phyloP scores from a whole-genome alignment of 306 rosid species.

The Rosa persica region DNA sequence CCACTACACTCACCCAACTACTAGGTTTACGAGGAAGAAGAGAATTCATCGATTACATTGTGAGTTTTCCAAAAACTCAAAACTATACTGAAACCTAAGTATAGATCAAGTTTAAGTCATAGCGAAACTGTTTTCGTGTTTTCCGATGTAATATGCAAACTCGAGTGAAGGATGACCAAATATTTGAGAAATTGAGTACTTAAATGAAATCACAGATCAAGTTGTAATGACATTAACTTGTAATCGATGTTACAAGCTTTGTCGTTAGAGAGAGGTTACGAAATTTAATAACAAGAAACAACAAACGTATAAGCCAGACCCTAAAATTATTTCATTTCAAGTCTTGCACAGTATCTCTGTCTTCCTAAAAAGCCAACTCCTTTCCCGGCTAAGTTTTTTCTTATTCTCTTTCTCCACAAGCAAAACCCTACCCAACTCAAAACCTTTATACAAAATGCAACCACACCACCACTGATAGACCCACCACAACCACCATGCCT shows the following conservation, averaged over 20 bases:
- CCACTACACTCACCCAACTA: too few relatives aligned
- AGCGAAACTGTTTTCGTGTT: too few relatives aligned
- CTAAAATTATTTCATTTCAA: background rate
- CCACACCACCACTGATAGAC: constrained; percentile 22
- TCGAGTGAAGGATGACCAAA: too few relatives aligned
- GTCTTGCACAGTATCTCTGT: background rate
- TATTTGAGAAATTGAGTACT: too few relatives aligned
- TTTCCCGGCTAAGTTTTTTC: background rate
- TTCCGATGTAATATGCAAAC: too few relatives aligned
- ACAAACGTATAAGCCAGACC: background rate
- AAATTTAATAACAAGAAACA: background rate
- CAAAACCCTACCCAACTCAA: background rate
- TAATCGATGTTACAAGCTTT: background rate
- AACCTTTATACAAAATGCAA: background rate
- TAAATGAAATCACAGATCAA: background rate
- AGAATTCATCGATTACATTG: background rate
- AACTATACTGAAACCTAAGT: too few relatives aligned
- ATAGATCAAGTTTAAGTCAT: too few relatives aligned
- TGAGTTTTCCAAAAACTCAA: background rate
- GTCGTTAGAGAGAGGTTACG: background rate
- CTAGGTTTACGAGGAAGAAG: too few relatives aligned
- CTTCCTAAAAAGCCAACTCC: background rate
- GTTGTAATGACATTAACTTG: background rate
- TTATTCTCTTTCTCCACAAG: background rate
- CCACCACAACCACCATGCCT: constrained; percentile 49